These are phyloP conservation scores for Tulasnella sp. DNA, from an alignment of 768 basidiomycete genomes.

Conservation along the genomic window DNA sequence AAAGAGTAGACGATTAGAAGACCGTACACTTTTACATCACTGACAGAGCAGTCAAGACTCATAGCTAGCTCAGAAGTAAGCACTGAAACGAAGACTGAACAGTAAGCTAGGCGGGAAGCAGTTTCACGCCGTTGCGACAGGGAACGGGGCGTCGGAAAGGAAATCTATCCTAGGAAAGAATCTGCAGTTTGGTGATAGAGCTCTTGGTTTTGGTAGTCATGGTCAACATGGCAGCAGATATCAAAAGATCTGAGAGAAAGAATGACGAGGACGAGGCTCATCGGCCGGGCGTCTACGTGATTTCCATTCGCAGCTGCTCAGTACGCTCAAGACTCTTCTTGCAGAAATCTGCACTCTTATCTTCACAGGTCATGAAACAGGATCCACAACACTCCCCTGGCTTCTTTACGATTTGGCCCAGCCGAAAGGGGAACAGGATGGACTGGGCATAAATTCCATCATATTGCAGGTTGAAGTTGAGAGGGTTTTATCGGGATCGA, in stretches of 20 bases:
- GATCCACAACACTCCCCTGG: constrained; percentile 16
- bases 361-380: constrained; percentile 49
- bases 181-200: constrained; percentile 33
- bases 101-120: constrained; percentile 25
- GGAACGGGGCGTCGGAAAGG: constrained; percentile 19
- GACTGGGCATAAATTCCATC: not conserved
- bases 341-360: constrained; percentile 54
- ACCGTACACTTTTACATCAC: not conserved
- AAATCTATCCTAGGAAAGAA: constrained; percentile 24
- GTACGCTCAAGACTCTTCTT: not conserved
- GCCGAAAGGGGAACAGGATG: no score
- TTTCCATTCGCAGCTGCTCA: not conserved
- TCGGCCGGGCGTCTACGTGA: constrained; percentile 34
- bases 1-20: not conserved
- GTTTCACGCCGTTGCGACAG: constrained; percentile 13
- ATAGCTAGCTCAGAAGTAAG: not conserved
- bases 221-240: constrained; percentile 53
- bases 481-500: not conserved
- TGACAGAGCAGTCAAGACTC: not conserved
- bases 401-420: not conserved
- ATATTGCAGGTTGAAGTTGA: not conserved
- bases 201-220: constrained; percentile 25
- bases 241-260: constrained; percentile 42
- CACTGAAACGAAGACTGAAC: constrained; percentile 16
- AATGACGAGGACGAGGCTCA: constrained; percentile 52